phyloP scores from a whole-genome alignment of 192 early-diverging fungal species.

The Backusella parvicylindrica region DNA sequence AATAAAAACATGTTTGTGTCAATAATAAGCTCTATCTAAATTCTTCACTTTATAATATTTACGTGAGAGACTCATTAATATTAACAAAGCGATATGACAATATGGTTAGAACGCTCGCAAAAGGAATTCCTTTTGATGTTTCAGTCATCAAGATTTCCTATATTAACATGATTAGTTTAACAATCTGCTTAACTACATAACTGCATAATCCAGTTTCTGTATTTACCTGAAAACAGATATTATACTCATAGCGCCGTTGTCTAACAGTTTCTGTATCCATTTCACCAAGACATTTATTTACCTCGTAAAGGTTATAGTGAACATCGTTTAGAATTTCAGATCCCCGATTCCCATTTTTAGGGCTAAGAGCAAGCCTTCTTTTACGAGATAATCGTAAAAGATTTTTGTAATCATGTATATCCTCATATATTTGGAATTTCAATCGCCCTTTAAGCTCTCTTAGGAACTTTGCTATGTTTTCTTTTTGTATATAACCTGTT shows the following conservation, averaged over 20 bases:
- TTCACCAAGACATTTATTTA: constrained; percentile 23
- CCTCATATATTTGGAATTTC: constrained; percentile 26
- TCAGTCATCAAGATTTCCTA: constrained; percentile 30
- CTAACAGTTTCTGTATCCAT: constrained; percentile 29
- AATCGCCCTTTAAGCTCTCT: constrained; percentile 13
- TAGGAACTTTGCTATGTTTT: constrained; percentile 21
- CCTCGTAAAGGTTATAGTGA: constrained; percentile 9
- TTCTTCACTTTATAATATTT: neutral
- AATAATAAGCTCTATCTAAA: neutral
- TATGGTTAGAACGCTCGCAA: constrained; percentile 19
- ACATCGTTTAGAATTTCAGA: neutral
- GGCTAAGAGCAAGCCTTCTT: neutral
- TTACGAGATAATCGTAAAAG: neutral
- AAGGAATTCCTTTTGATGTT: constrained; percentile 29
- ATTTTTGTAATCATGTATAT: neutral
- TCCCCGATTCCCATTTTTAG: neutral
- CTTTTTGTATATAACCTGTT: constrained; percentile 30
- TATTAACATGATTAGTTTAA: neutral
- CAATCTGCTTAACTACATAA: neutral
- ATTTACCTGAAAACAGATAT: constrained; percentile 39
- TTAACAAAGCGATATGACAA: constrained; percentile 29
- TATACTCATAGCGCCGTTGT: constrained; percentile 36
- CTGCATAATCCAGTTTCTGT: neutral
- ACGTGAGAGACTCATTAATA: constrained; percentile 22
- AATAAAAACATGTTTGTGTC: neutral